Evolutionary conservation across 176 grass and related monocot genomes (phyloP).

Genomic region (Phragmites australis): DNA sequence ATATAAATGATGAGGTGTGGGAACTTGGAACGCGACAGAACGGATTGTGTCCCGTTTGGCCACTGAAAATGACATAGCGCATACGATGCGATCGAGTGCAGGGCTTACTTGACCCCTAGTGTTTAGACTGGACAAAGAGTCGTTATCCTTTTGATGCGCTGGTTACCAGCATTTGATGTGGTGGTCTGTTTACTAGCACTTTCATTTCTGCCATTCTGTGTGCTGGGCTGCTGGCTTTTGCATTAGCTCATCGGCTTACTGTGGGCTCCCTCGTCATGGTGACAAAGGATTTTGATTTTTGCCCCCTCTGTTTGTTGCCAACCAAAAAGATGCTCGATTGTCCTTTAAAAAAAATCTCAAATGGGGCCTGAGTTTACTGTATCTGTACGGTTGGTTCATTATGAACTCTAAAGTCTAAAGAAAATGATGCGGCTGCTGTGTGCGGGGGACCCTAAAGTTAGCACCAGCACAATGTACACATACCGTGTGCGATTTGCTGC

Average conservation of each 20-base stretch:
- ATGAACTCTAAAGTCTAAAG: neutral
- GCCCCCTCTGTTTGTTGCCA: neutral
- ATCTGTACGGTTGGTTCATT: neutral
- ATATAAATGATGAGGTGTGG: neutral
- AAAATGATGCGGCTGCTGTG: neutral
- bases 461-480: neutral
- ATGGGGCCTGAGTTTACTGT: neutral
- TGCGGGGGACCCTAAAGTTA: neutral
- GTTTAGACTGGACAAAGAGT: neutral
- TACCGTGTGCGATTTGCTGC: neutral
- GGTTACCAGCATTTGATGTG: neutral
- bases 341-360: neutral
- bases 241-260: neutral
- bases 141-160: neutral
- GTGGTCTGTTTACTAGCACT: neutral
- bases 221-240: neutral
- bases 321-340: neutral
- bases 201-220: constrained; percentile 7
- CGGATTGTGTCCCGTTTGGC: neutral
- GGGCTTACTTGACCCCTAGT: neutral
- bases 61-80: neutral
- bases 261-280: neutral
- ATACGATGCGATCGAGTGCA: neutral
- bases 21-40: neutral
- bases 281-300: neutral